Conservation (phyloP, 2,329 filamentous ascomycete species). For the Verticillium zaregamsianum region DNA sequence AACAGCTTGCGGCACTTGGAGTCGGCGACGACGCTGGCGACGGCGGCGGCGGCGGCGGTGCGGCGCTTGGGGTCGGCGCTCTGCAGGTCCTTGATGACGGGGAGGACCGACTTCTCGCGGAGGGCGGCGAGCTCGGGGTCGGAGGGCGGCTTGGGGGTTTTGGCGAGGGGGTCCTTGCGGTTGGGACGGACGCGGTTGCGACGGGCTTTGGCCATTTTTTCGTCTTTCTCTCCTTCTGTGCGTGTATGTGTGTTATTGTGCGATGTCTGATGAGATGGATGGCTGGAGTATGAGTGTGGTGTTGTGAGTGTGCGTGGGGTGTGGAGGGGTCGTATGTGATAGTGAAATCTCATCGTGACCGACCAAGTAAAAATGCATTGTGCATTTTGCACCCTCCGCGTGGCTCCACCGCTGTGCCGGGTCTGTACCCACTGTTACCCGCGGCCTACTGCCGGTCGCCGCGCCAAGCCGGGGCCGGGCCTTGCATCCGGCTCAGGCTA, state of each 20-base stretch:
- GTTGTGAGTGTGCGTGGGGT: no score
- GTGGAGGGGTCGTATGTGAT: no score
- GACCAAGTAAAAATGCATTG: background rate
- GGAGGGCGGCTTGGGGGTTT: conserved; percentile 54
- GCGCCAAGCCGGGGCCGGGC: background rate
- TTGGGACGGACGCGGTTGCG: conserved; percentile 44
- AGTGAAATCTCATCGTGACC: background rate
- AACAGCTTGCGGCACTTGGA: conserved; percentile 59
- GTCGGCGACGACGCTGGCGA: conserved; percentile 60
- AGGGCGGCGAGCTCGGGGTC: conserved; percentile 62
- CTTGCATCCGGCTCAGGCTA: background rate
- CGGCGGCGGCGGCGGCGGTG: conserved; percentile 53
- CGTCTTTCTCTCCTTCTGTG: background rate
- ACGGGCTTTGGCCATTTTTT: conserved; percentile 52
- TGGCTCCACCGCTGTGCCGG: background rate
- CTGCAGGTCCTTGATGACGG: conserved; percentile 56
- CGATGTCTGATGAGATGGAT: background rate
- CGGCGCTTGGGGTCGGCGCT: conserved; percentile 56
- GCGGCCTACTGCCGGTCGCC: background rate
- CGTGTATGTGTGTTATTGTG: no score
- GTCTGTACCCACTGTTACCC: background rate
- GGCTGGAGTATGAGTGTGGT: background rate
- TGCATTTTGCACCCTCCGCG: background rate
- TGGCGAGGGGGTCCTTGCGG: conserved; percentile 52
- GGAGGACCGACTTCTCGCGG: conserved; percentile 59